A percentile compares a stretch with the other conserved stretches of the same genome.
phyloP scores from a whole-genome alignment of 164 flowering plant species.

The Houttuynia cordata region DNA sequence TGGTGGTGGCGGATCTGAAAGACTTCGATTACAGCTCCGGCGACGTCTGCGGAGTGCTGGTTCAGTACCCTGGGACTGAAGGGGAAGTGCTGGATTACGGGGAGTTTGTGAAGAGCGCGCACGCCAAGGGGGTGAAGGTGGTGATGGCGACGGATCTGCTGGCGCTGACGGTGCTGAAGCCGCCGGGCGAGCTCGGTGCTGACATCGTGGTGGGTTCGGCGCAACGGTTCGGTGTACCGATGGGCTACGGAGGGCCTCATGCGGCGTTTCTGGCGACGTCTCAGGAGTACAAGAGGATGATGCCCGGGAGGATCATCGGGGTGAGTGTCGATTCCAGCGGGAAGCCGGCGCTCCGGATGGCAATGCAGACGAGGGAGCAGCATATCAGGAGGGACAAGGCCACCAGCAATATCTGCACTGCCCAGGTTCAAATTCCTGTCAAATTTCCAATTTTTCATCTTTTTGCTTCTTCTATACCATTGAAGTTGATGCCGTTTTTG shows the following conservation, averaged over 20 bases:
- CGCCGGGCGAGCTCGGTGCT: conserved; percentile 92
- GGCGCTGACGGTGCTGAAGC: conserved; percentile 88
- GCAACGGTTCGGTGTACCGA: conserved; percentile 96
- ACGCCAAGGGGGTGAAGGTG: conserved; percentile 92
- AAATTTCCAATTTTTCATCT: neutral
- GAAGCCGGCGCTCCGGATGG: conserved; percentile 91
- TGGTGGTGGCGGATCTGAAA: conserved; percentile 54
- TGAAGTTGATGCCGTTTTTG: neutral
- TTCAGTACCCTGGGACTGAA: conserved; percentile 96
- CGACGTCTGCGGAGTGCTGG: conserved; percentile 96
- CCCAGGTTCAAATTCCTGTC: conserved; percentile 45
- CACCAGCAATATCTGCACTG: conserved; percentile 99
- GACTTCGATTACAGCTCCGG: conserved; percentile 66
- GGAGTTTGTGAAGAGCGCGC: conserved; percentile 79
- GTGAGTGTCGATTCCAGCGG: conserved; percentile 92
- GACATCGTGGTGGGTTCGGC: conserved; percentile 93
- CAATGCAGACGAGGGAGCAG: conserved; percentile 99
- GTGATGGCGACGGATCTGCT: conserved; percentile 90
- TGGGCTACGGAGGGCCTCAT: conserved; percentile 99
- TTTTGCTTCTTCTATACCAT: neutral
- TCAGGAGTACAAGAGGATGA: conserved; percentile 96
- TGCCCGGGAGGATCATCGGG: conserved; percentile 98
- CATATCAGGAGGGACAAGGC: conserved; percentile 98
- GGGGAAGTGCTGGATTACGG: conserved; percentile 85
- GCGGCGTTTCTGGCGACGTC: conserved; percentile 97